These are phyloP conservation scores for Raffaelea albimanens DNA, from an alignment of 2,329 filamentous ascomycete genomes.

Conservation along the genomic window DNA sequence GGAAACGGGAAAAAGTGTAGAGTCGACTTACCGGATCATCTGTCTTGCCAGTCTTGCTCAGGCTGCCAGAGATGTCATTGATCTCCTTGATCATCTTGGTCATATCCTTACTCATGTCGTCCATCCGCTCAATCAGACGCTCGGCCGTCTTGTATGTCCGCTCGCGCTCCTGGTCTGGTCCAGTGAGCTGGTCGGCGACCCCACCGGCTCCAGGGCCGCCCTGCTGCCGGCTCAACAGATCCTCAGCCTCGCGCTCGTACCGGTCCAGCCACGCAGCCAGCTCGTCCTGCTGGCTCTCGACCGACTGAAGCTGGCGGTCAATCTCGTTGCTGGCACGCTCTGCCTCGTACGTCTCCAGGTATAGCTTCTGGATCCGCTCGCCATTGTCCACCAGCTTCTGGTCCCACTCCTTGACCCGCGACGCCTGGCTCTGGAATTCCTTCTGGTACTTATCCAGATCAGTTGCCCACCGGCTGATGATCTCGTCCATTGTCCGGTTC, in stretches of 20 bases:
- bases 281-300: constrained; percentile 90
- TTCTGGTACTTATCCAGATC: constrained; percentile 95
- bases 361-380: constrained; percentile 89
- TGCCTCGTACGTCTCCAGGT: constrained; percentile 84
- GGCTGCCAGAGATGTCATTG: constrained; percentile 78
- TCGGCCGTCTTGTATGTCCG: constrained; percentile 93
- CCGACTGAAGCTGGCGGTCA: constrained; percentile 78
- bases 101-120: constrained; percentile 88
- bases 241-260: constrained; percentile 86
- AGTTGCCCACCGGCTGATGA: constrained; percentile 92
- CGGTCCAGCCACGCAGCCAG: constrained; percentile 78
- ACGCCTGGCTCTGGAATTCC: constrained; percentile 85
- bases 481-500: constrained; percentile 99
- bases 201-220: not conserved
- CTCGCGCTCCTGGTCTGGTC: constrained; percentile 92
- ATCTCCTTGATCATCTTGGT: constrained; percentile 98
- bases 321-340: constrained; percentile 90
- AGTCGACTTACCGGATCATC: constrained; percentile 64
- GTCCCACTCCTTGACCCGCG: constrained; percentile 84
- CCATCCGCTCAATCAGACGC: constrained; percentile 79
- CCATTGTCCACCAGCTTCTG: constrained; percentile 86
- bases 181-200: constrained; percentile 63
- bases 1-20: not conserved
- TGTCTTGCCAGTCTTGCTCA: constrained; percentile 82
- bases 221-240: constrained; percentile 72